A percentile compares a stretch with the other conserved stretches of the same genome.
These are phyloP conservation scores for Nakaseomyces bracarensis DNA, from an alignment of 1,139 yeast genomes.

Conservation along the genomic window DNA sequence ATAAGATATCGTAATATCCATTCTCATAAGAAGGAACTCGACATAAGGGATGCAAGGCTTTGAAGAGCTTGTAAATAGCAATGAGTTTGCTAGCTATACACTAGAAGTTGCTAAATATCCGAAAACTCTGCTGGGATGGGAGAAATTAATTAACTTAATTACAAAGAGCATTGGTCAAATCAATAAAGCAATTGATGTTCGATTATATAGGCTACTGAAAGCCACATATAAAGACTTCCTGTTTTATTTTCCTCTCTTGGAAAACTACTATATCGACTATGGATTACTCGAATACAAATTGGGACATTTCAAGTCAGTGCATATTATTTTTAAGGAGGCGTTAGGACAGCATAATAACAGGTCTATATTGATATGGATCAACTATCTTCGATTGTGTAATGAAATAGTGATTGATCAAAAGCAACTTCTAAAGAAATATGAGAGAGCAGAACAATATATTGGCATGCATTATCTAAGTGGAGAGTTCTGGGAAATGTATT, in stretches of 20 bases:
- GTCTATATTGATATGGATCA: constrained; percentile 67
- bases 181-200: constrained; percentile 23
- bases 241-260: constrained; percentile 55
- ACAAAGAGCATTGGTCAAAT: constrained; percentile 24
- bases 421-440: constrained; percentile 43
- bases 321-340: constrained; percentile 46
- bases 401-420: constrained; percentile 33
- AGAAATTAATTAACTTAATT: constrained; percentile 24
- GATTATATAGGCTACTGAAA: constrained; percentile 18
- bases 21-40: too few relatives aligned
- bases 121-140: constrained; percentile 27
- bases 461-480: constrained; percentile 71
- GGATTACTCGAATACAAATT: constrained; percentile 60
- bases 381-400: constrained; percentile 50
- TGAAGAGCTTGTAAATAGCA: constrained; percentile 16
- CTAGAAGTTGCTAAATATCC: constrained; percentile 25
- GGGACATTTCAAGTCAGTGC: constrained; percentile 46
- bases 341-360: constrained; percentile 33
- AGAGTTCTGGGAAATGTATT: constrained; percentile 67
- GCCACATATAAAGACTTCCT: constrained; percentile 51
- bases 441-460: constrained; percentile 49
- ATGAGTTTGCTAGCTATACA: constrained; percentile 22
- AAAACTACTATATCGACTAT: constrained; percentile 73
- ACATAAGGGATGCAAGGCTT: constrained; percentile 26
- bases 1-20: too few relatives aligned